Conservation (phyloP, 2,329 filamentous ascomycete genomes). For the Aspergillus sp. region DNA sequence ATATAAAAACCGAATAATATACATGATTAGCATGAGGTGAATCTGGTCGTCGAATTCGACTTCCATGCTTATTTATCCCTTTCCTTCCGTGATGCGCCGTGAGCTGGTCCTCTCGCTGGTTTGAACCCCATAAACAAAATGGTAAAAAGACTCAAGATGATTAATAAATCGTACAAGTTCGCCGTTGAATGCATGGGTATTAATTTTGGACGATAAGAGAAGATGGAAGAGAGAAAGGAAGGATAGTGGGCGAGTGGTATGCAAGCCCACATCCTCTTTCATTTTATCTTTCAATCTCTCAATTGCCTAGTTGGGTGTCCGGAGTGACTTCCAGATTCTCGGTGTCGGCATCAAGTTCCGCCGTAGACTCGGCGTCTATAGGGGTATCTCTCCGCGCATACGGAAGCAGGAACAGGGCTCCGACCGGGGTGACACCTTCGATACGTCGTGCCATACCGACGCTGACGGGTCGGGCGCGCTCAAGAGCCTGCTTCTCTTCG, state of each 20-base stretch:
- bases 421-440: conserved; percentile 65
- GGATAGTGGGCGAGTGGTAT: too few relatives aligned
- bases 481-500: conserved; percentile 73
- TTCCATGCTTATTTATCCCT: neutral
- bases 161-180: neutral
- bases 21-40: neutral
- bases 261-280: neutral
- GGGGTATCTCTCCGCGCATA: conserved; percentile 30
- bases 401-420: conserved; percentile 45
- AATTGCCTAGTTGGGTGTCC: neutral
- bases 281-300: neutral
- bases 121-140: neutral
- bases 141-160: neutral
- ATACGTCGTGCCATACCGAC: conserved; percentile 85
- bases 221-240: neutral
- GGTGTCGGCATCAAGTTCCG: conserved; percentile 1
- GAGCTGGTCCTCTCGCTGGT: neutral
- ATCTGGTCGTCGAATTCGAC: neutral
- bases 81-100: neutral
- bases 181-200: neutral
- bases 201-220: neutral
- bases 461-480: conserved; percentile 72
- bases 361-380: neutral
- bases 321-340: neutral
- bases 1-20: neutral